Base-by-base conservation (phyloP, 108 stramenopile species). In the Cylindrotheca closterium region DNA sequence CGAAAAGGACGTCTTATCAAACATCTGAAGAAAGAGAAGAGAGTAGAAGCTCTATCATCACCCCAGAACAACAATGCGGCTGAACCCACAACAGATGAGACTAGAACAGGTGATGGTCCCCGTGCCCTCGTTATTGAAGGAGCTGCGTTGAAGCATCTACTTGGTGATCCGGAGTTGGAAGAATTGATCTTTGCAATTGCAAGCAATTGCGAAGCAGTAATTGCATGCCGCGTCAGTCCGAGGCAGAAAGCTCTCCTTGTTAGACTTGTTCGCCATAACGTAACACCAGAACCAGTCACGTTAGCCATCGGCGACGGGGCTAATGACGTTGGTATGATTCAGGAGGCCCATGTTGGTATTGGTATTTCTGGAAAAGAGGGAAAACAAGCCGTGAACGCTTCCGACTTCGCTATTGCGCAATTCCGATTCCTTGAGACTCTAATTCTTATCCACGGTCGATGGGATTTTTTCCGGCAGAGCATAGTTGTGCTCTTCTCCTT, bases 261-360 rank as follows among this genome's bases (percentile, higher is more conserved):
- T 22, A 79, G 82, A 42, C 67, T 96, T 55, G 96, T 97, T 4
- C 81, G 93, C 26, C 79, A 88, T 28, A 73, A 93, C 48, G 88
- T 94, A 19, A 64, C 57, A 22, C 96, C 98, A n/a, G 78, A 75
- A 30, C 96, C 98, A 1, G 85, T 91, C n/a, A 95, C 96, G 18
- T 80, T 98, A 15, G 96, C 98, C 19, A 98, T 98, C 42, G 98
- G 98, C 19, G 98, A 98, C 79, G 98, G 98, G 7, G 96, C 96
- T 3, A 98, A 98, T 71, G 98, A 98, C 69, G 96, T 98, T 32
- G 89, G 90, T 30, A 98, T 98, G 98, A 96, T 98, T 49, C 92
- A 95, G 74, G 93, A 91, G 63, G 98, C 95, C 18, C 85, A 96
- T 32, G 87, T 96, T 50, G 98, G 98, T 48, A 78, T 98, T 47